phyloP scores from a whole-genome alignment of 2,329 filamentous ascomycete species.

The Botryotinia globosa region DNA sequence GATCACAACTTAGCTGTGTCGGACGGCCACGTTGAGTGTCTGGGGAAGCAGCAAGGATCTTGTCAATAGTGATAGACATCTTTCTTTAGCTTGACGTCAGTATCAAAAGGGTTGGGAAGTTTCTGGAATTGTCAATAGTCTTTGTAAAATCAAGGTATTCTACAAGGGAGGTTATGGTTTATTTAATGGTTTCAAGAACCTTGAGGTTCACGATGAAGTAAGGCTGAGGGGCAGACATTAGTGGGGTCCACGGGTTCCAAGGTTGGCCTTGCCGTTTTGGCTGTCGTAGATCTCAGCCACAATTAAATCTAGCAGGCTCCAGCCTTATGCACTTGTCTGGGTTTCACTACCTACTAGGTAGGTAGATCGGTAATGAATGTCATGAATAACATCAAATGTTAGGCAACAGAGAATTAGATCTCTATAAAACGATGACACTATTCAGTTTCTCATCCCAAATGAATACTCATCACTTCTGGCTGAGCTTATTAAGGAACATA shows the following conservation, averaged over 20 bases:
- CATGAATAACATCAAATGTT: not conserved
- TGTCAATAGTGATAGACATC: conserved; percentile 55
- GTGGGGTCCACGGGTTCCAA: too few relatives aligned
- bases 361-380: not conserved
- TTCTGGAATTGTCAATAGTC: not conserved
- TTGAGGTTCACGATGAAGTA: conserved; percentile 5
- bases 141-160: not conserved
- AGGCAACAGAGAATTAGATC: not conserved
- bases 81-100: not conserved
- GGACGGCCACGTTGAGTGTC: conserved; percentile 81
- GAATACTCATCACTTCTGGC: not conserved
- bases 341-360: too few relatives aligned
- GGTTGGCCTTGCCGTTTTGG: not conserved
- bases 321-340: not conserved
- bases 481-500: not conserved
- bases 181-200: not conserved
- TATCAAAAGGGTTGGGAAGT: not conserved
- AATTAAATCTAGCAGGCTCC: not conserved
- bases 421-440: not conserved
- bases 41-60: conserved; percentile 82
- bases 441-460: too few relatives aligned
- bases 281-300: not conserved
- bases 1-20: conserved; percentile 82
- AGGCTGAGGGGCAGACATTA: conserved; percentile 16
- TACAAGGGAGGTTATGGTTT: not conserved